Base-by-base conservation (phyloP, 208 protist species). In the Porcisia deanei region DNA sequence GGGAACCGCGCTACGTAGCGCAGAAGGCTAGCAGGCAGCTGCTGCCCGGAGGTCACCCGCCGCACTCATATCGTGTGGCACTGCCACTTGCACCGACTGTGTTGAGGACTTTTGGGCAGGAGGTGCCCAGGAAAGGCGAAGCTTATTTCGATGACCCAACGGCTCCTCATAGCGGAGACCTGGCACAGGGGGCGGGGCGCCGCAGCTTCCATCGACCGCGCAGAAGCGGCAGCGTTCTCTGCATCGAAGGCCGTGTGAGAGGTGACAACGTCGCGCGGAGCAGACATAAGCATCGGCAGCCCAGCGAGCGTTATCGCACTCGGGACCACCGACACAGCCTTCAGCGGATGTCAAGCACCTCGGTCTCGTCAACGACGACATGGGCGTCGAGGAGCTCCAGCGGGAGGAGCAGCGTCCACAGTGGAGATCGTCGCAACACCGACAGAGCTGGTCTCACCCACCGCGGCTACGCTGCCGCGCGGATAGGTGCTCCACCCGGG, bases 1-100 rank as follows among this genome's bases (percentile, higher is more conserved):
- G 54, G 52, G 60, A 75, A 22, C 43, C 18, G 61, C 39, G n/a
- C 22, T 75, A 52, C 53, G 54, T 66, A 0, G 25, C 8, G 12
- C 63, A 80, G 49, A 63, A 66, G 61, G 64, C 37, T 65, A 34
- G 37, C 60, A 45, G 16, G 39, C n/a, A 5, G 64, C 64, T 55
- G n/a, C 20, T 45, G 5, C 43, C 18, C 14, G 39, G 18, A 8
- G 43, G 2, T 34, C 25, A 34, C 45, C 43, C 45, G 64, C 45
- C 20, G 45, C 64, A 69, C 64, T 41, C 64, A 37, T 69, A 69
- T 22, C n/a, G 12, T 41, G 22, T 54, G 3, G 43, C 43, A 20
- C n/a, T 55, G 22, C 64, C 22, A 22, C 43, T 22, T n/a, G 60
- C 39, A 65, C 7, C 60, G 18, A 39, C 22, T 34, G 16, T 7